Evolutionary conservation across 2,329 filamentous ascomycete species (phyloP).

Genomic region (Aspergillus chevalieri): DNA sequence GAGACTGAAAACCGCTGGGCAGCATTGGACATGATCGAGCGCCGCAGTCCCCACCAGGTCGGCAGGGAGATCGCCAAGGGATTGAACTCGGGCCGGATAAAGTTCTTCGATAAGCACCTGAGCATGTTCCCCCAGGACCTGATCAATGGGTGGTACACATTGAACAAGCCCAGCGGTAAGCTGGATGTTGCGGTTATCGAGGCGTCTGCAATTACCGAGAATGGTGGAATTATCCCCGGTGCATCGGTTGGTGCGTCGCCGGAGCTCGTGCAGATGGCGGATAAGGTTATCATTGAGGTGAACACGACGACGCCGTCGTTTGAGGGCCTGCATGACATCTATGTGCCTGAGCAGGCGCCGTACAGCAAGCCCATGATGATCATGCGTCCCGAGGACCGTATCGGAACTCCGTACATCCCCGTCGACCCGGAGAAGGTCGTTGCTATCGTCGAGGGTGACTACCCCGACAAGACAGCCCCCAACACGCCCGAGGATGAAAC

Average conservation of each 20-base stretch:
- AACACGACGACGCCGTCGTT: slow-evolving; percentile 81
- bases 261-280: slow-evolving; percentile 82
- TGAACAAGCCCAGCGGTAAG: slow-evolving; percentile 65
- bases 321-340: slow-evolving; percentile 85
- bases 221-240: slow-evolving; percentile 82
- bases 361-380: slow-evolving; percentile 77
- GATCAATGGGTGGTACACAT: slow-evolving; percentile 81
- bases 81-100: slow-evolving; percentile 81
- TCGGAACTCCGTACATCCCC: slow-evolving; percentile 75
- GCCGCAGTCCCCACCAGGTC: slow-evolving; percentile 78
- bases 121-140: slow-evolving; percentile 87
- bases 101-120: slow-evolving; percentile 90
- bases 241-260: slow-evolving; percentile 80
- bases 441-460: slow-evolving; percentile 77
- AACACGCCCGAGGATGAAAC: slow-evolving; percentile 70
- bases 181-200: slow-evolving; percentile 81
- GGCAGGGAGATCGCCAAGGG: slow-evolving; percentile 86
- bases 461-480: slow-evolving; percentile 67
- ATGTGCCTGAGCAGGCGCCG: slow-evolving; percentile 78
- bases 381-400: slow-evolving; percentile 78
- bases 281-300: slow-evolving; percentile 89
- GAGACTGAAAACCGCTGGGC: slow-evolving; percentile 93
- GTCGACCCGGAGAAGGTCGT: slow-evolving; percentile 80
- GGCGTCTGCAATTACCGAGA: slow-evolving; percentile 78
- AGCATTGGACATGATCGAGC: slow-evolving; percentile 81